Percentiles rank a stretch among this genome's conserved stretches.
phyloP scores from a whole-genome alignment of 345 rosid species.

The Salix exigua region DNA sequence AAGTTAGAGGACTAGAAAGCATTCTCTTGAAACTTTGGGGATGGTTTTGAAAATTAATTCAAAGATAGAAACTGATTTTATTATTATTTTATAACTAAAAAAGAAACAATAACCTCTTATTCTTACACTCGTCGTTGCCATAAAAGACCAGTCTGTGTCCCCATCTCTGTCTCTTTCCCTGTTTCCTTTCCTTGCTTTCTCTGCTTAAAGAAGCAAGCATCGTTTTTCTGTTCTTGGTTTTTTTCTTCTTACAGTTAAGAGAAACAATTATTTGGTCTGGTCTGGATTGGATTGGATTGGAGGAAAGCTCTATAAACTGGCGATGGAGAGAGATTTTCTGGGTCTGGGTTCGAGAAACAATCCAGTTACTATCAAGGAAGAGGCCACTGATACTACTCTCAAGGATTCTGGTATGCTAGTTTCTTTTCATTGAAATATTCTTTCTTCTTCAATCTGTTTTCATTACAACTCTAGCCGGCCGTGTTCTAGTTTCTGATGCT shows the following conservation, averaged over 20 bases:
- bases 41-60: neutral
- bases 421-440: neutral
- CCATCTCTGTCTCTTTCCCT: neutral
- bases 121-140: neutral
- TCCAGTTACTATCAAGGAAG: conserved; percentile 44
- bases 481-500: neutral
- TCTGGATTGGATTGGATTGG: neutral
- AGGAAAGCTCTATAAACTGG: neutral
- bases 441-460: neutral
- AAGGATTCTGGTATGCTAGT: conserved; percentile 38
- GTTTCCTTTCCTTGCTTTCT: neutral
- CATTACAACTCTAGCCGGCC: neutral
- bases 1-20: neutral
- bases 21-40: neutral
- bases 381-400: conserved; percentile 33
- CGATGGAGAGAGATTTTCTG: conserved; percentile 58
- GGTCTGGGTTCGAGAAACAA: conserved; percentile 40
- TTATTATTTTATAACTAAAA: neutral
- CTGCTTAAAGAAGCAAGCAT: conserved; percentile 3
- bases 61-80: neutral
- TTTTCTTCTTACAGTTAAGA: neutral
- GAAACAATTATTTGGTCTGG: neutral
- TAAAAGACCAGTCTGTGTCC: neutral
- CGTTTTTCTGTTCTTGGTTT: conserved; percentile 1
- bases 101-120: neutral